Base-by-base conservation (phyloP, 371 early-diverging fungal genomes). In the Mucor velutinosus region DNA sequence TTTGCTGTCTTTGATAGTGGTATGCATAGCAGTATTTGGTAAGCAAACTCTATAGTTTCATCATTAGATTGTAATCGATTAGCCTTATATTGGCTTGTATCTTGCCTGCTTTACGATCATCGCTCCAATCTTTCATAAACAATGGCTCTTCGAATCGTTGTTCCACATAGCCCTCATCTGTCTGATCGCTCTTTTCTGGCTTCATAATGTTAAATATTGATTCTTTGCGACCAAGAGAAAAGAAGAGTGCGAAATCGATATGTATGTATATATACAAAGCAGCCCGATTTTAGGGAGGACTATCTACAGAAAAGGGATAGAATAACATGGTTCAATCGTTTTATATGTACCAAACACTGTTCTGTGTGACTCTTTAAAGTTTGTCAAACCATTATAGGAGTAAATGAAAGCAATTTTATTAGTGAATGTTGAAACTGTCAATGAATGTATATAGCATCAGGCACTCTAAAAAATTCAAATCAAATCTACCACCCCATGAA, bases 91-190 rank as follows among this genome's bases (percentile, higher is more conserved):
- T 12, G 3, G 10, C 23, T 11, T 53, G 1, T 25, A 14, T 25
- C 14, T 69, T 77, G 86, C 90, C 89, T 70, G 86, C 89, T 78
- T 84, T 82, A 71, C 88, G 88, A 51, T 89, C 89, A 51, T 90
- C 88, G 39, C 76, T 82, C 87, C 87, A 86, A 14, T 69, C 60
- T 19, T 70, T 66, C 68, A 81, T 80, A 62, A 74, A 85, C 39
- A 70, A 69, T 23, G 88, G 87, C 8, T 79, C 62, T 64, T 87
- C 86, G 58, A 87, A 71, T 51, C 85, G 77, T 64, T 83, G 86
- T 63, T 90, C 90, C 58, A 85, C 84, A 64, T 85, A 90, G 21
- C 90, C 90, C 72, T 90, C 90, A 69, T 90, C 90, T 37, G 83
- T 67, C 12, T 69, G 63, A 47, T 62, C 70, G 25, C 51, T 51